These are phyloP conservation scores for Boletus semigastroideus DNA, from an alignment of 1,284 basidiomycete species.

Conservation along the genomic window DNA sequence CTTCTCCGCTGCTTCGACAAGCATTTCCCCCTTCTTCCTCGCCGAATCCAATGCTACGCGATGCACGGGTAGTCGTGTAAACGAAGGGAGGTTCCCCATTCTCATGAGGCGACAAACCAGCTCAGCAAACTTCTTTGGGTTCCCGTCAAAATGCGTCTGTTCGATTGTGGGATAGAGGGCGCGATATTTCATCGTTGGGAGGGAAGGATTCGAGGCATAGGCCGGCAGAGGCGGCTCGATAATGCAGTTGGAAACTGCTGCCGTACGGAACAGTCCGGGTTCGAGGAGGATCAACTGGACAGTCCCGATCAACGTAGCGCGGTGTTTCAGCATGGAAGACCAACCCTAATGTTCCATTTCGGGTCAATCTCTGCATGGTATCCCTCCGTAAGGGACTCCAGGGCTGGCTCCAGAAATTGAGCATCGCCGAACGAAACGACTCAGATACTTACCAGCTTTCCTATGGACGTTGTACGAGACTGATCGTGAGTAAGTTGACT, in stretches of 20 bases:
- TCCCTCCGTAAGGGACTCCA: slow-evolving; percentile 29
- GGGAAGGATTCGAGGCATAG: slow-evolving; percentile 27
- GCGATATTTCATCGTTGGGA: slow-evolving; percentile 28
- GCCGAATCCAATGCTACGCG: slow-evolving; percentile 22
- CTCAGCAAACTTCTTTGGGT: slow-evolving; percentile 27
- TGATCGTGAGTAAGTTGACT: slow-evolving; percentile 2
- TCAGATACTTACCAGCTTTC: slow-evolving; percentile 20
- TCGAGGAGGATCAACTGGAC: slow-evolving; percentile 26
- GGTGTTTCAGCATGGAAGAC: neutral
- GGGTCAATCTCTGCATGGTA: slow-evolving; percentile 29
- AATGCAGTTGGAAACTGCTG: slow-evolving; percentile 7
- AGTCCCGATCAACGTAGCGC: slow-evolving; percentile 6
- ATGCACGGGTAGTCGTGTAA: slow-evolving; percentile 28
- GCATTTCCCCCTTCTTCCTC: slow-evolving; percentile 21
- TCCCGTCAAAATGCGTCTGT: slow-evolving; percentile 22
- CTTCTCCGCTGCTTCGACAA: slow-evolving; percentile 25
- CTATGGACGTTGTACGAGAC: slow-evolving; percentile 5
- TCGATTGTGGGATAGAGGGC: slow-evolving; percentile 18
- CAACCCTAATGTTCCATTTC: slow-evolving; percentile 28
- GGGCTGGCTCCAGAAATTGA: slow-evolving; percentile 12
- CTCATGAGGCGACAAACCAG: slow-evolving; percentile 17
- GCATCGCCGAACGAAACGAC: neutral
- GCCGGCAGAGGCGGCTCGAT: slow-evolving; percentile 14
- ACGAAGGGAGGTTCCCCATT: slow-evolving; percentile 18
- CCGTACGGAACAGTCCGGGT: slow-evolving; percentile 28